A percentile compares a stretch with the other conserved stretches of the same genome.
Evolutionary conservation across 1,139 yeast genomes (phyloP).

Genomic region (Blastobotrys apis): DNA sequence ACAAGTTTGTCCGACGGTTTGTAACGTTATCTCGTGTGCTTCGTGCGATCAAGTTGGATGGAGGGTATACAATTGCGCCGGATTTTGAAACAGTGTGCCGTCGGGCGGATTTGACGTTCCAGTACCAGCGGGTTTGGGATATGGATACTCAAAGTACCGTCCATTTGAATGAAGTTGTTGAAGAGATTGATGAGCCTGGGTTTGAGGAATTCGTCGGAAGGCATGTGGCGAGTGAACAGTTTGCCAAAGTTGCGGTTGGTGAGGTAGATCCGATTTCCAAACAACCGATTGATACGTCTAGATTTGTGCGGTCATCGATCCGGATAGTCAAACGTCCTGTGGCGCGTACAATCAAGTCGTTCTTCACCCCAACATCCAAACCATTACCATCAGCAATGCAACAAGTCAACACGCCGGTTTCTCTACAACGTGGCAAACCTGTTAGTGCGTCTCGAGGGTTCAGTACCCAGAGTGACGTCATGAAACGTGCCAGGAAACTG

Average conservation of each 20-base stretch:
- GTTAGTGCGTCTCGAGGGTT: background rate
- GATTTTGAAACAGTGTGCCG: constrained; percentile 57
- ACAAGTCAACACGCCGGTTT: background rate
- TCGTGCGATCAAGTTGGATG: constrained; percentile 56
- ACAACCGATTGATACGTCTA: constrained; percentile 20
- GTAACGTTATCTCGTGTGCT: constrained; percentile 53
- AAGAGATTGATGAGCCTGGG: constrained; percentile 33
- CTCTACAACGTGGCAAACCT: background rate
- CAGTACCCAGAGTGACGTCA: background rate
- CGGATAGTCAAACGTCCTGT: background rate
- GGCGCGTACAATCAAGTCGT: constrained; percentile 9
- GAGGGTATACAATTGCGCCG: constrained; percentile 52
- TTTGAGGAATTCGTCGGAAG: constrained; percentile 63
- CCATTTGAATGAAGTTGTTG: constrained; percentile 55
- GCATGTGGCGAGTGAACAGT: constrained; percentile 43
- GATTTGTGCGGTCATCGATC: constrained; percentile 1
- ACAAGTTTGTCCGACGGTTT: constrained; percentile 52
- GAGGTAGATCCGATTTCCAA: constrained; percentile 62
- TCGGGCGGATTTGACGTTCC: constrained; percentile 76
- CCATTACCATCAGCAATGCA: background rate
- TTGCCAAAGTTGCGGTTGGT: constrained; percentile 52
- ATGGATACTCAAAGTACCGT: constrained; percentile 49
- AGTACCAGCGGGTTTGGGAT: constrained; percentile 79
- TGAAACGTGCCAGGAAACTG: constrained; percentile 4
- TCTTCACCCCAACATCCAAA: constrained; percentile 12